phyloP scores from a whole-genome alignment of 2,329 filamentous ascomycete species.

The Colletotrichum sp. region DNA sequence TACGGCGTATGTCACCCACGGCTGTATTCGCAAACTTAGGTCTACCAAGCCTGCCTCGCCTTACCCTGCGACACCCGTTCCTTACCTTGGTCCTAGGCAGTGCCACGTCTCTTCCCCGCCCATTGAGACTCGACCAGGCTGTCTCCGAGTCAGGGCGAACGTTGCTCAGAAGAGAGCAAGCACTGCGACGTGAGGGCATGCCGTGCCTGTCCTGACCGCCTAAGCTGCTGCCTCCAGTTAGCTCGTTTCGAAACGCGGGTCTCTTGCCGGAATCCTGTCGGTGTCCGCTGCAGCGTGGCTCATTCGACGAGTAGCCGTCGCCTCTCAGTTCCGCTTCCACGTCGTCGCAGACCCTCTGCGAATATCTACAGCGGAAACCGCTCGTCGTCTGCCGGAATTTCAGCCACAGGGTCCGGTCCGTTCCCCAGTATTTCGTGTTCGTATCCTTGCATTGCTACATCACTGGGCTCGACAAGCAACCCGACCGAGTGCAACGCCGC shows the following conservation, averaged over 20 bases:
- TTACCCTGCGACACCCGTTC: background rate
- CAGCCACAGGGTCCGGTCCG: background rate
- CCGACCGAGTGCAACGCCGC: constrained; percentile 1
- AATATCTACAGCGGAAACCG: background rate
- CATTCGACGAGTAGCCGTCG: background rate
- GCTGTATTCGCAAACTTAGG: background rate
- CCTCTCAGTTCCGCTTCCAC: background rate
- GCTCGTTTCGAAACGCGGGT: constrained; percentile 8
- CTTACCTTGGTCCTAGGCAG: background rate
- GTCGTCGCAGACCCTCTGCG: background rate
- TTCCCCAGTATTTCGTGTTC: constrained; percentile 14
- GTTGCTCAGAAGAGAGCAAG: background rate
- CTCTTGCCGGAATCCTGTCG: constrained; percentile 2
- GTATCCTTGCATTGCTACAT: constrained; percentile 8
- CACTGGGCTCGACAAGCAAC: background rate
- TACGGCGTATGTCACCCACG: background rate
- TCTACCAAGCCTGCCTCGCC: background rate
- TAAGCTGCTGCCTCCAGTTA: background rate
- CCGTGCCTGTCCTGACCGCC: background rate
- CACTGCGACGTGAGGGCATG: background rate
- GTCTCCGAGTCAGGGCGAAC: constrained; percentile 1
- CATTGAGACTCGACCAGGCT: background rate
- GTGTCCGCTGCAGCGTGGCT: background rate
- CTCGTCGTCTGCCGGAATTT: background rate
- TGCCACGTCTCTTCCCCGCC: constrained; percentile 2